Percentiles rank a stretch among this genome's conserved stretches.
These are phyloP conservation scores for Arthromyces matolae DNA, from an alignment of 768 basidiomycete species.

Conservation along the genomic window DNA sequence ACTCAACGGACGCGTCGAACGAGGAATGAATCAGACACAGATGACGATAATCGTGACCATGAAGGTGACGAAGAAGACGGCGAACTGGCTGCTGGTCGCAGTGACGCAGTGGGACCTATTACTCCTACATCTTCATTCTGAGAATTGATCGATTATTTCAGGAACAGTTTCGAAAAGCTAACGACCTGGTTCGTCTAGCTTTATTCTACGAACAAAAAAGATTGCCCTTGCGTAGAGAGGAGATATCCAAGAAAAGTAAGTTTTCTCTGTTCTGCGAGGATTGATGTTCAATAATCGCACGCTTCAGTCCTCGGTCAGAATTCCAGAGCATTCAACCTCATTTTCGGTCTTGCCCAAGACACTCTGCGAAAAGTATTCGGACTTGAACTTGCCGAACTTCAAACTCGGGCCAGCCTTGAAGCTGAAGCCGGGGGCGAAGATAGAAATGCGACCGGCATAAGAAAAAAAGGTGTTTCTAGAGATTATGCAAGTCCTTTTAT, in stretches of 20 bases:
- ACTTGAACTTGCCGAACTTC: slow-evolving; percentile 81
- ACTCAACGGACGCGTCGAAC: slow-evolving; percentile 32
- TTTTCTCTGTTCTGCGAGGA: not conserved
- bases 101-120: slow-evolving; percentile 9
- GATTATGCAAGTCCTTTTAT: too few relatives aligned
- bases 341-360: slow-evolving; percentile 62
- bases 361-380: slow-evolving; percentile 67
- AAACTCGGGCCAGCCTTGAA: slow-evolving; percentile 54
- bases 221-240: slow-evolving; percentile 67
- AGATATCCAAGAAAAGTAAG: slow-evolving; percentile 80
- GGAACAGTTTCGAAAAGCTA: slow-evolving; percentile 64
- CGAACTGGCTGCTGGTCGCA: too few relatives aligned
- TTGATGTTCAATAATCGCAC: not conserved
- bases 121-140: not conserved
- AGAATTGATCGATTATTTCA: slow-evolving; percentile 24
- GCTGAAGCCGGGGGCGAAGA: slow-evolving; percentile 44
- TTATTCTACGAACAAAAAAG: slow-evolving; percentile 78
- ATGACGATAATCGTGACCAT: too few relatives aligned
- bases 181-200: slow-evolving; percentile 74
- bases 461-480: slow-evolving; percentile 58
- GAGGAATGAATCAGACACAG: slow-evolving; percentile 27
- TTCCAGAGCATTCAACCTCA: slow-evolving; percentile 57
- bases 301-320: slow-evolving; percentile 33
- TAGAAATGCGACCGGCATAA: slow-evolving; percentile 50
- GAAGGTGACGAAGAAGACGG: slow-evolving; percentile 31